phyloP scores from a whole-genome alignment of 1,284 basidiomycete species.

The Singerocomus inundabilis region DNA sequence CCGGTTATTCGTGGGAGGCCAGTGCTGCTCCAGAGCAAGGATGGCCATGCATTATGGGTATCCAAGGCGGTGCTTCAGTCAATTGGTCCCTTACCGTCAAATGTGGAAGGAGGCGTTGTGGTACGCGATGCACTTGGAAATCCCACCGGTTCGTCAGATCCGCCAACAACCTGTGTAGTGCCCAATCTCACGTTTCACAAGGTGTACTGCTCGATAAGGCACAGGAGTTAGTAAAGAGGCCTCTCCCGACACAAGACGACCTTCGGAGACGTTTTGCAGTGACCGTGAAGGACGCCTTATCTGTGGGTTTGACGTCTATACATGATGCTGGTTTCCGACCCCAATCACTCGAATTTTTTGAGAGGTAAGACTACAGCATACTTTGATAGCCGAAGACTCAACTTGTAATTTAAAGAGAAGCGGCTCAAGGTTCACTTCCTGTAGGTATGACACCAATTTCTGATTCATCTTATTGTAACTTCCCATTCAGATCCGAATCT shows the following conservation, averaged over 20 bases:
- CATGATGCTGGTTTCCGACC: conserved; percentile 81
- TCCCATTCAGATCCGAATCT: conserved; percentile 57
- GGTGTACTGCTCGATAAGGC: conserved; percentile 74
- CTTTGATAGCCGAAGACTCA: neutral
- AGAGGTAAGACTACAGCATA: conserved; percentile 43
- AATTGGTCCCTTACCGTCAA: conserved; percentile 60
- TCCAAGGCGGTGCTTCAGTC: conserved; percentile 58
- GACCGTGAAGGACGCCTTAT: conserved; percentile 66
- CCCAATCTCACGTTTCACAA: conserved; percentile 26
- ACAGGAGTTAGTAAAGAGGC: conserved; percentile 62
- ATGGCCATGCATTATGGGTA: conserved; percentile 89
- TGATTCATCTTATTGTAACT: neutral
- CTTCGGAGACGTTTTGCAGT: conserved; percentile 62
- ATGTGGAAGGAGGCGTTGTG: conserved; percentile 80
- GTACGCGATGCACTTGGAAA: conserved; percentile 63
- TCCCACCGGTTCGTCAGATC: conserved; percentile 64
- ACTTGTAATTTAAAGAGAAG: conserved; percentile 43
- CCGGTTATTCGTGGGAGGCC: conserved; percentile 64
- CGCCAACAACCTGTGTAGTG: neutral
- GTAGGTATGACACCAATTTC: conserved; percentile 38
- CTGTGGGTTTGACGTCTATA: conserved; percentile 73
- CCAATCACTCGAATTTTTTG: conserved; percentile 71
- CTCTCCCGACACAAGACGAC: conserved; percentile 62
- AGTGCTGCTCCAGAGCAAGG: conserved; percentile 79
- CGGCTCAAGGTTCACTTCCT: conserved; percentile 56